These are phyloP conservation scores for Botrytis medusae DNA, from an alignment of 2,329 filamentous ascomycete species.

Conservation along the genomic window DNA sequence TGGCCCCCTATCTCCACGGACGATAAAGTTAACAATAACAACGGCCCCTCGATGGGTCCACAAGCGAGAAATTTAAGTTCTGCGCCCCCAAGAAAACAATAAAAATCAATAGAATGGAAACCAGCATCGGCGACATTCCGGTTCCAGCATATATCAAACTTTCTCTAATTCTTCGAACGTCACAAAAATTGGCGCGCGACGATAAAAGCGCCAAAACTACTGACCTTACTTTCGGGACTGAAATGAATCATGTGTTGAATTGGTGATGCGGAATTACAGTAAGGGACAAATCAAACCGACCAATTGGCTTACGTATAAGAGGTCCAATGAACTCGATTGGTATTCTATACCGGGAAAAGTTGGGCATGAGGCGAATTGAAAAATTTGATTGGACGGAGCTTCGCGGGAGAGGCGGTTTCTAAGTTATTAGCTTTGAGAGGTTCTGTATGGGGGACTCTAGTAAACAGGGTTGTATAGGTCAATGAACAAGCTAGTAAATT, in stretches of 20 bases:
- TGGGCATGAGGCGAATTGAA: neutral
- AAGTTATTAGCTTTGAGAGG: slow-evolving; percentile 3
- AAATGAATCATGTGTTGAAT: slow-evolving; percentile 17
- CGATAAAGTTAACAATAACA: slow-evolving; percentile 11
- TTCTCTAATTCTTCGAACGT: neutral
- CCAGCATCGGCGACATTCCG: neutral
- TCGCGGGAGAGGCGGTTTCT: neutral
- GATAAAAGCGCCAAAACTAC: slow-evolving; percentile 13
- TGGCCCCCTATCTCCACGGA: slow-evolving; percentile 6
- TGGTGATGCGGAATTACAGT: slow-evolving; percentile 12
- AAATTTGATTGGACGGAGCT: neutral
- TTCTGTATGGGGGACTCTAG: slow-evolving; percentile 4
- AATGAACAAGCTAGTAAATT: neutral
- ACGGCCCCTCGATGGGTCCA: slow-evolving; percentile 11
- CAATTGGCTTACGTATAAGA: neutral
- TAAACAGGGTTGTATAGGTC: neutral
- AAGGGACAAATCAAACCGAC: neutral
- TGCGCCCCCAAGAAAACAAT: slow-evolving; percentile 20
- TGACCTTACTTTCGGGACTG: slow-evolving; percentile 12
- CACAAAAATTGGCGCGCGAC: neutral
- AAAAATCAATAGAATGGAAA: neutral
- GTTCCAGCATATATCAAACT: neutral
- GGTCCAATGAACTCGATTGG: neutral
- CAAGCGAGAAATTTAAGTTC: slow-evolving; percentile 18
- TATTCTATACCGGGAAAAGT: neutral